Evolutionary conservation across 192 early-diverging fungal genomes (phyloP).

Genomic region (Helicostylum pulchrum): DNA sequence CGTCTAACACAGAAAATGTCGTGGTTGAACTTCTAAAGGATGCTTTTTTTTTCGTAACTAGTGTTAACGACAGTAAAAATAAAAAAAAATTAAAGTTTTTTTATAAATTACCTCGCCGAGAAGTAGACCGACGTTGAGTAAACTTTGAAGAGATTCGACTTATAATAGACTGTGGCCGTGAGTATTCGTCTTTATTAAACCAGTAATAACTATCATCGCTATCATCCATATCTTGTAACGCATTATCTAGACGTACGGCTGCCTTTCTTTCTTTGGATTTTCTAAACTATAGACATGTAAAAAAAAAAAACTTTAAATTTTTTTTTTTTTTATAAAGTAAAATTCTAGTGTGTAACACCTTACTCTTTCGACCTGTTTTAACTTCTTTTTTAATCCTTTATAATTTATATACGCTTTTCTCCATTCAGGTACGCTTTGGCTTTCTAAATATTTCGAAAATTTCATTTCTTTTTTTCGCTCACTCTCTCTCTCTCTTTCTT

Average conservation of each 20-base stretch:
- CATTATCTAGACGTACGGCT: conserved; percentile 10
- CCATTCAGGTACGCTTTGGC: conserved; percentile 70
- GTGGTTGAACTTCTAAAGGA: conserved; percentile 14
- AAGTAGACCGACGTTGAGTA: neutral
- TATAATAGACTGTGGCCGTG: neutral
- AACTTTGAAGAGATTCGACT: neutral
- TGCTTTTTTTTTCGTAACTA: neutral
- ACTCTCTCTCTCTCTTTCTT: neutral
- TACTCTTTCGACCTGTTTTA: conserved; percentile 42
- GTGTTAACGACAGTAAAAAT: neutral
- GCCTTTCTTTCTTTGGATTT: conserved; percentile 12
- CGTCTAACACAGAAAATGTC: conserved; percentile 17
- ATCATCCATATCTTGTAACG: conserved; percentile 15
- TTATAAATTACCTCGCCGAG: conserved; percentile 3
- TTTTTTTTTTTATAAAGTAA: too few species aligned
- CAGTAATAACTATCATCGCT: neutral
- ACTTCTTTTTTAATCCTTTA: conserved; percentile 50
- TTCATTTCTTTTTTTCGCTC: conserved; percentile 54
- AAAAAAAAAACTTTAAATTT: too few species aligned
- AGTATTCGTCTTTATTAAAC: neutral
- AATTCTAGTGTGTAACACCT: neutral
- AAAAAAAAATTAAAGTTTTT: neutral
- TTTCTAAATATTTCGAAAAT: conserved; percentile 67
- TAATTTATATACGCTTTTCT: conserved; percentile 67
- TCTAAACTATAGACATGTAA: conserved; percentile 3